Conservation (phyloP, 495 filamentous ascomycete genomes). For the Massariosphaeria phaeospora region DNA sequence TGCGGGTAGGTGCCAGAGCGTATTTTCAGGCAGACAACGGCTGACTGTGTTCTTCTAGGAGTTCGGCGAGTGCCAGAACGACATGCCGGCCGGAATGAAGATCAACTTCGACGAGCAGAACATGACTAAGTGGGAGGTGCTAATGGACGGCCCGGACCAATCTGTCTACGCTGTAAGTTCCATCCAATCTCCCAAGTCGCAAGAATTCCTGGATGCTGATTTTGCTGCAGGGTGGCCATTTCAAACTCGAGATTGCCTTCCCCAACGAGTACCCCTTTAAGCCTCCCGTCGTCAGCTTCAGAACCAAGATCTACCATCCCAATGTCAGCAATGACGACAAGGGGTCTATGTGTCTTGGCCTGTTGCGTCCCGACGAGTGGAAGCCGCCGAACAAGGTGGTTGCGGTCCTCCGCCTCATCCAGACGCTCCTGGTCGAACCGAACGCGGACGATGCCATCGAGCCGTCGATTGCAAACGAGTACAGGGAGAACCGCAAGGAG, state of each 20-base stretch:
- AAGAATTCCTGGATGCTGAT: neutral
- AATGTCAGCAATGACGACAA: constrained; percentile 94
- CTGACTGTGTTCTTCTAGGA: too few relatives aligned
- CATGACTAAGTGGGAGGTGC: constrained; percentile 78
- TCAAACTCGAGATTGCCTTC: constrained; percentile 69
- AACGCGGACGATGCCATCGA: constrained; percentile 95
- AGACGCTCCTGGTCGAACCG: constrained; percentile 74
- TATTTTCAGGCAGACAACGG: too few relatives aligned
- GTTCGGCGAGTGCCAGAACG: constrained; percentile 35
- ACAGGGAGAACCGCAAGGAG: constrained; percentile 60
- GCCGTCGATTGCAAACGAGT: constrained; percentile 79
- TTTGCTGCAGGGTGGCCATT: constrained; percentile 62
- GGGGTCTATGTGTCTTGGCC: constrained; percentile 85
- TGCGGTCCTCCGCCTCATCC: constrained; percentile 73
- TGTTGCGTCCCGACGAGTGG: constrained; percentile 87
- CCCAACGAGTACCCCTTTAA: constrained; percentile 94
- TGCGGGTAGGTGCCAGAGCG: constrained; percentile 21
- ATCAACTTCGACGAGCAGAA: constrained; percentile 50
- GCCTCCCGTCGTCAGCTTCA: constrained; percentile 77
- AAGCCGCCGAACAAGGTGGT: constrained; percentile 79
- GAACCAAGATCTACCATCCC: constrained; percentile 96
- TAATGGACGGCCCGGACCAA: constrained; percentile 66
- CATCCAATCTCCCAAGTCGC: neutral
- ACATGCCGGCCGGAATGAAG: constrained; percentile 40
- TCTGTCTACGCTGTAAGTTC: constrained; percentile 64